Evolutionary conservation across 2,329 filamentous ascomycete genomes (phyloP).

Genomic region (Cercospora canescens): DNA sequence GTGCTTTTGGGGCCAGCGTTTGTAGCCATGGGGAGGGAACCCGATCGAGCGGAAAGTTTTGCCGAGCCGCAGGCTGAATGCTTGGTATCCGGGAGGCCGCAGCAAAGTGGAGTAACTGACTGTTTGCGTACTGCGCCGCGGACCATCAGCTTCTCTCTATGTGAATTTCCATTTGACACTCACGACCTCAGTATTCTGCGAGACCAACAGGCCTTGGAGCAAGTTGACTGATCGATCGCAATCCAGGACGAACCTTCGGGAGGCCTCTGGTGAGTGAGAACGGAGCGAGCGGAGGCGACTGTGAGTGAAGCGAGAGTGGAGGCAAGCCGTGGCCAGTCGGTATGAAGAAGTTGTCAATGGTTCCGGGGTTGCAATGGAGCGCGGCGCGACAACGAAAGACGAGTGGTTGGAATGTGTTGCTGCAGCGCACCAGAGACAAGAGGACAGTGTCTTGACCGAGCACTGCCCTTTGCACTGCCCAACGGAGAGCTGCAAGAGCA

Average conservation of each 20-base stretch:
- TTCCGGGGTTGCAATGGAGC: slow-evolving; percentile 29
- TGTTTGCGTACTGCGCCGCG: slow-evolving; percentile 3
- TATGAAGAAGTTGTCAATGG: slow-evolving; percentile 40
- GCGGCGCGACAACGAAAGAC: slow-evolving; percentile 22
- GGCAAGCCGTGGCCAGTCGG: not conserved
- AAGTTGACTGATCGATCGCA: not conserved
- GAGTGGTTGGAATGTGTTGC: slow-evolving; percentile 24
- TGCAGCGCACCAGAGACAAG: slow-evolving; percentile 11
- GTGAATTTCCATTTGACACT: not conserved
- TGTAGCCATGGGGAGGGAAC: slow-evolving; percentile 13
- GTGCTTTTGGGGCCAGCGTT: slow-evolving; percentile 22
- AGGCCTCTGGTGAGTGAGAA: not conserved
- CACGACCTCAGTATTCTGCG: not conserved
- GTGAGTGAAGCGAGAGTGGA: not conserved
- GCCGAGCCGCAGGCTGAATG: not conserved
- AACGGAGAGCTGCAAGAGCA: slow-evolving; percentile 11
- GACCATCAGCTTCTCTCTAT: not conserved
- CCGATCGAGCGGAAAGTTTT: slow-evolving; percentile 1
- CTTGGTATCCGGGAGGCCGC: slow-evolving; percentile 7
- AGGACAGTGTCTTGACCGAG: slow-evolving; percentile 1
- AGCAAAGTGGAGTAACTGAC: slow-evolving; percentile 1
- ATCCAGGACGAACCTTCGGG: not conserved
- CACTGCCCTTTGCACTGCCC: slow-evolving; percentile 24
- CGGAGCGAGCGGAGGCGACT: slow-evolving; percentile 15
- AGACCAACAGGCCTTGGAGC: not conserved